These are phyloP conservation scores for Cladosporium phlei DNA, from an alignment of 2,329 filamentous ascomycete species.

Conservation along the genomic window DNA sequence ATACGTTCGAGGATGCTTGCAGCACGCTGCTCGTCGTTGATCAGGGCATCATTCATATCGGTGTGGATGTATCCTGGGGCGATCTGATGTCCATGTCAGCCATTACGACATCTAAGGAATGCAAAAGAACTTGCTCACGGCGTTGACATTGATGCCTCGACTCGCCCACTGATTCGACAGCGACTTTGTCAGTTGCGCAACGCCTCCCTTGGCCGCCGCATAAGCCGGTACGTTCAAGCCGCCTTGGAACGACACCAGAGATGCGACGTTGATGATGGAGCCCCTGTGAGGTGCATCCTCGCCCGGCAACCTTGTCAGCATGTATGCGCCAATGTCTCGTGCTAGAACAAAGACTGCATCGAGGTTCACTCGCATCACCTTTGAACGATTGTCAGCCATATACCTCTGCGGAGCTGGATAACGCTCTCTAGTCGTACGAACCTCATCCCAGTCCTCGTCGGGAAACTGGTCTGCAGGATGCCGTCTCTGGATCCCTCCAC, in stretches of 20 bases:
- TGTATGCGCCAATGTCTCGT: slow-evolving; percentile 73
- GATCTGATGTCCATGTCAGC: slow-evolving; percentile 40
- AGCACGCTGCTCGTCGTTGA: slow-evolving; percentile 65
- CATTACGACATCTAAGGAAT: background rate
- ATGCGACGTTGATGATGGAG: slow-evolving; percentile 79
- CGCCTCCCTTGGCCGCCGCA: slow-evolving; percentile 77
- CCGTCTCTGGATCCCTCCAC: slow-evolving; percentile 77
- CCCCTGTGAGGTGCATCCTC: slow-evolving; percentile 46
- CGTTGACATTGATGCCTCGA: slow-evolving; percentile 79
- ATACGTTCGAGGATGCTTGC: slow-evolving; percentile 74
- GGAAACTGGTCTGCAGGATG: slow-evolving; percentile 74
- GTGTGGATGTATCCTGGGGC: slow-evolving; percentile 87
- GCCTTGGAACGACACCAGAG: slow-evolving; percentile 77
- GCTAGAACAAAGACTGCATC: slow-evolving; percentile 72
- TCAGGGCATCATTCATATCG: slow-evolving; percentile 86
- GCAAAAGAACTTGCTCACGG: slow-evolving; percentile 27
- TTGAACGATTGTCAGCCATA: background rate
- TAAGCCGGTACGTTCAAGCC: slow-evolving; percentile 86
- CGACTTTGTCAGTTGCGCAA: slow-evolving; percentile 79
- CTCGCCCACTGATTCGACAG: slow-evolving; percentile 80
- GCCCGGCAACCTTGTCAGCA: slow-evolving; percentile 55
- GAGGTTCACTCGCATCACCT: slow-evolving; percentile 71
- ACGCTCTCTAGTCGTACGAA: no score
- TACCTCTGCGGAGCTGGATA: background rate
- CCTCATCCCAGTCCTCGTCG: slow-evolving; percentile 69